These are phyloP conservation scores for Diplotaxis tenuifolia DNA, from an alignment of 345 rosid genomes.

Conservation along the genomic window DNA sequence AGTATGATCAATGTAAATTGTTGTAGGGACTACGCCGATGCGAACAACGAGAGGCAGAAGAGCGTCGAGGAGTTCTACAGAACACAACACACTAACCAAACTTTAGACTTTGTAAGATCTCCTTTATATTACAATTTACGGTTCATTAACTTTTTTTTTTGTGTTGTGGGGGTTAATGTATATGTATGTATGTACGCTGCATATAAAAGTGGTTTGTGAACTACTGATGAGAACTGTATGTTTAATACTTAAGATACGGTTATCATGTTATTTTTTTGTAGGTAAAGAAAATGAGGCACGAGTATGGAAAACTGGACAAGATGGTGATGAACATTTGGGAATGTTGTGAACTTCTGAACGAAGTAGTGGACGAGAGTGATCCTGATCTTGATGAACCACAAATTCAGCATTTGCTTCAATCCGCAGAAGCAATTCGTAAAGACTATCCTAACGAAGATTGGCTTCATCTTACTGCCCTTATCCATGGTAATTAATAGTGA, in stretches of 20 bases:
- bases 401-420: slow-evolving; percentile 65
- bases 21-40: slow-evolving; percentile 45
- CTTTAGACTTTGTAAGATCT: slow-evolving; percentile 52
- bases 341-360: slow-evolving; percentile 61
- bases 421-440: slow-evolving; percentile 65
- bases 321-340: slow-evolving; percentile 67
- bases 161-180: background rate
- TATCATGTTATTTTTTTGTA: background rate
- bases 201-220: background rate
- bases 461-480: slow-evolving; percentile 73
- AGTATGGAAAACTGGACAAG: slow-evolving; percentile 49
- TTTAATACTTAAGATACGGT: background rate
- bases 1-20: background rate
- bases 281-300: slow-evolving; percentile 53
- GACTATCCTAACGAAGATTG: slow-evolving; percentile 65
- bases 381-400: slow-evolving; percentile 70
- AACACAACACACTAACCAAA: slow-evolving; percentile 61
- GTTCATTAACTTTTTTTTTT: background rate
- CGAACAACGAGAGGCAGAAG: slow-evolving; percentile 49
- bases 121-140: background rate
- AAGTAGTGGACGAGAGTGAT: slow-evolving; percentile 66
- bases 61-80: slow-evolving; percentile 54
- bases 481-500: slow-evolving; percentile 47
- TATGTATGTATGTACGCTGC: background rate
- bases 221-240: background rate